These are phyloP conservation scores for Pseudogymnoascus sp. DNA, from an alignment of 2,329 filamentous ascomycete genomes.

Conservation along the genomic window DNA sequence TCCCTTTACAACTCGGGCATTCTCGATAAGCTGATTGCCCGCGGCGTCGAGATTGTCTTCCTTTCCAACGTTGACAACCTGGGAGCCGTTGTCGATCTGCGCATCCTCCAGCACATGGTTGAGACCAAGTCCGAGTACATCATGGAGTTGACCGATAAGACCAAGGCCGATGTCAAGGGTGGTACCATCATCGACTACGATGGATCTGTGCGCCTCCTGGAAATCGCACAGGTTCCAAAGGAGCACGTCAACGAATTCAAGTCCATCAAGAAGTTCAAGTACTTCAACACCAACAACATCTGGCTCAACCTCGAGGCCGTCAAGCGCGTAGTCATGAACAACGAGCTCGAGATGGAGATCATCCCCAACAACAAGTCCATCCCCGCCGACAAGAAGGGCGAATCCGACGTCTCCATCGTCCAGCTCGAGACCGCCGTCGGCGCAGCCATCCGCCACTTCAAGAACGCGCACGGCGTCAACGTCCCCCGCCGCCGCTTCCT, in stretches of 20 bases:
- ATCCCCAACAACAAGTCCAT: slow-evolving; percentile 99
- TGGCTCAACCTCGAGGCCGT: slow-evolving; percentile 97
- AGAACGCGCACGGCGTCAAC: slow-evolving; percentile 97
- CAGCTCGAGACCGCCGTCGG: slow-evolving; percentile 98
- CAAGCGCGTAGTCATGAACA: slow-evolving; percentile 97
- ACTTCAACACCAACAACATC: slow-evolving; percentile 99
- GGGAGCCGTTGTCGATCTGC: slow-evolving; percentile 92
- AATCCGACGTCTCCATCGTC: slow-evolving; percentile 93
- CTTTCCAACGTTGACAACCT: slow-evolving; percentile 98
- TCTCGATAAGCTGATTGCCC: slow-evolving; percentile 89
- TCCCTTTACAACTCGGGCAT: slow-evolving; percentile 98
- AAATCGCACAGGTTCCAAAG: slow-evolving; percentile 99
- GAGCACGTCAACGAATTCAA: slow-evolving; percentile 99
- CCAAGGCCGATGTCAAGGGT: slow-evolving; percentile 99
- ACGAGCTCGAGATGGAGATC: slow-evolving; percentile 98
- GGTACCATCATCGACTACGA: slow-evolving; percentile 99
- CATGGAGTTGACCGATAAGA: slow-evolving; percentile 99
- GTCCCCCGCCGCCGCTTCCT: slow-evolving; percentile 96
- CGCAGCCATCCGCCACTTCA: slow-evolving; percentile 97
- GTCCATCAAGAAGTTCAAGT: slow-evolving; percentile 99
- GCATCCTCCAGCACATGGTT: slow-evolving; percentile 98
- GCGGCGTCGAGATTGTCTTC: slow-evolving; percentile 96
- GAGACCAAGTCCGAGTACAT: slow-evolving; percentile 97
- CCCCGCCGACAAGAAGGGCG: slow-evolving; percentile 97
- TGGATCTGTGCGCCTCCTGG: slow-evolving; percentile 87